Percentiles rank a stretch among this genome's conserved stretches.
Conservation (phyloP, 2,329 filamentous ascomycete species). For the Stagonosporopsis tanaceti region DNA sequence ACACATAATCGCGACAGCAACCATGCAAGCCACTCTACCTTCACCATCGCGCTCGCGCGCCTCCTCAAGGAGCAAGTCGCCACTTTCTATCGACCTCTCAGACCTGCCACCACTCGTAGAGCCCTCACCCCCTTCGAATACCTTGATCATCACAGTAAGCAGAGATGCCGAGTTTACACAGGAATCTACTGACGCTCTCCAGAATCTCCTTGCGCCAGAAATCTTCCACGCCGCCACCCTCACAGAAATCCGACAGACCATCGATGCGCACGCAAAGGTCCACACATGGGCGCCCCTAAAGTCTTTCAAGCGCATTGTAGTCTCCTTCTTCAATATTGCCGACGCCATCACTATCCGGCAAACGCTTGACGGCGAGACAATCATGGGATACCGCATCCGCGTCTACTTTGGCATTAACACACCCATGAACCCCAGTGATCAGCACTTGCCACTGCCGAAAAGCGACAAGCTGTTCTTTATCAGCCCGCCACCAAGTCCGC, state of each 20-base stretch:
- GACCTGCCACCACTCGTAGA: conserved; percentile 72
- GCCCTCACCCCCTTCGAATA: conserved; percentile 82
- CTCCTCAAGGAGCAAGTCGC: conserved; percentile 50
- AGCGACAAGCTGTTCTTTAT: conserved; percentile 72
- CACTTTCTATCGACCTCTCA: conserved; percentile 77
- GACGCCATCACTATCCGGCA: conserved; percentile 75
- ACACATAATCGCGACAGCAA: conserved; percentile 31
- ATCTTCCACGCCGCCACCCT: conserved; percentile 80
- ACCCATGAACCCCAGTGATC: conserved; percentile 49
- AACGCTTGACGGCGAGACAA: conserved; percentile 75
- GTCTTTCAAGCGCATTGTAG: conserved; percentile 81
- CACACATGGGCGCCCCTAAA: conserved; percentile 82
- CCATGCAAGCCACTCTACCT: conserved; percentile 42
- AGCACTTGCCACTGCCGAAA: conserved; percentile 58
- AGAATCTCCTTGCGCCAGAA: conserved; percentile 74
- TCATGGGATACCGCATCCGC: conserved; percentile 68
- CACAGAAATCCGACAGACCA: conserved; percentile 74
- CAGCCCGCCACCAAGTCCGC: conserved; percentile 68
- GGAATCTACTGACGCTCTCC: conserved; percentile 25
- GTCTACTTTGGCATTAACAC: conserved; percentile 52
- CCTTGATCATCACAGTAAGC: conserved; percentile 75
- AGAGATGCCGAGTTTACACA: background rate
- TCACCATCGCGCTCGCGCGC: conserved; percentile 46
- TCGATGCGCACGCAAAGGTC: conserved; percentile 73
- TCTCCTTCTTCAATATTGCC: conserved; percentile 76